These are phyloP conservation scores for Nadsonia starkeyi-henricii DNA, from an alignment of 1,139 yeast genomes.

Conservation along the genomic window DNA sequence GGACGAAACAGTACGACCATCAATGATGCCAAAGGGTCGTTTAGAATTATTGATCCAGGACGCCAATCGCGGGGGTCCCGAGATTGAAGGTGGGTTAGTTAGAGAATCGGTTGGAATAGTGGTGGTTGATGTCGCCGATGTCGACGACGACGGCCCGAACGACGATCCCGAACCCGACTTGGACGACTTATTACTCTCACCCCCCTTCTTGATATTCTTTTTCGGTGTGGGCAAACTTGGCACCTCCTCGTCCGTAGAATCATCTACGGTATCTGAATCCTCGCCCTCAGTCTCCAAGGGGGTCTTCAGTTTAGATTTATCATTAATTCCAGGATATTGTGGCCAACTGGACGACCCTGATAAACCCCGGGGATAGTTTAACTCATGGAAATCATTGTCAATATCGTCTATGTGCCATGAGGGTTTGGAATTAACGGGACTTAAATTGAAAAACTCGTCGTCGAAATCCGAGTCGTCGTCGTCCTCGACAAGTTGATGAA, in stretches of 20 bases:
- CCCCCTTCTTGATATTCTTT: no score
- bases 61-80: conserved; percentile 84
- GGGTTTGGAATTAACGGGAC: not conserved
- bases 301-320: no score
- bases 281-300: not conserved
- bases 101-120: conserved; percentile 71
- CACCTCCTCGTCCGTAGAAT: not conserved
- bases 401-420: not conserved
- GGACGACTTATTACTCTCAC: not conserved
- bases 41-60: conserved; percentile 73
- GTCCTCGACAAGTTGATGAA: not conserved
- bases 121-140: no score
- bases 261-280: not conserved
- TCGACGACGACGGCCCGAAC: no score
- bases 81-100: conserved; percentile 69
- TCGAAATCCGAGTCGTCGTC: not conserved
- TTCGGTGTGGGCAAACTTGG: not conserved
- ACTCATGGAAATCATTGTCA: no score
- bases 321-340: no score
- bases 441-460: not conserved
- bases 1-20: conserved; percentile 80
- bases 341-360: no score
- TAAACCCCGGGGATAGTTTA: no score
- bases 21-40: conserved; percentile 86
- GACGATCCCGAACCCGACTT: not conserved